Evolutionary conservation across 2,329 filamentous ascomycete species (phyloP).

Genomic region (Emmonsiellopsis sp.): DNA sequence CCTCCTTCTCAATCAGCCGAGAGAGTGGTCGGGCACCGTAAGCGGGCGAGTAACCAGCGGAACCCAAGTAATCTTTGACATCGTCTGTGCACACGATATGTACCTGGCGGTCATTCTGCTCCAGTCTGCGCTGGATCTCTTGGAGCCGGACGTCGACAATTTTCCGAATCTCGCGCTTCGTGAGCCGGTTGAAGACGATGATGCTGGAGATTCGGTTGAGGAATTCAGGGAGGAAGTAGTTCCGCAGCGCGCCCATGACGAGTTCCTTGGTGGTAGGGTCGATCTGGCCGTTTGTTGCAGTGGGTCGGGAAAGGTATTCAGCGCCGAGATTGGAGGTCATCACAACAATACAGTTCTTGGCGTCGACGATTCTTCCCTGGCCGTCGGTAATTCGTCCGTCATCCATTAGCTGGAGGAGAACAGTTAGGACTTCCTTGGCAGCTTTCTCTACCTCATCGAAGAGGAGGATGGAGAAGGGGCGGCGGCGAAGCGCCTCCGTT

Average conservation of each 20-base stretch:
- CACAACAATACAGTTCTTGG: constrained; percentile 96
- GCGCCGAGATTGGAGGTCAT: constrained; percentile 98
- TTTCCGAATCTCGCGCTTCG: constrained; percentile 77
- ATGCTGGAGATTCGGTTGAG: constrained; percentile 93
- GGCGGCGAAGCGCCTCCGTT: constrained; percentile 85
- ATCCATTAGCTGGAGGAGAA: constrained; percentile 98
- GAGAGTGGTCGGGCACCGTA: constrained; percentile 87
- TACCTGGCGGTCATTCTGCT: constrained; percentile 76
- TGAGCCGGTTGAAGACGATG: constrained; percentile 97
- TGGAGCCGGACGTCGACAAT: constrained; percentile 84
- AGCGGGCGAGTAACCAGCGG: constrained; percentile 84
- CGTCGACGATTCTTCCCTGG: constrained; percentile 89
- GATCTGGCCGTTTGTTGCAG: constrained; percentile 70
- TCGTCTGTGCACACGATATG: constrained; percentile 71
- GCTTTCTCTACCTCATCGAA: constrained; percentile 99
- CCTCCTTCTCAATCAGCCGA: constrained; percentile 91
- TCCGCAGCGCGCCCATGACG: constrained; percentile 81
- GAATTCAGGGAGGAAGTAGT: constrained; percentile 97
- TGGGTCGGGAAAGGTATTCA: constrained; percentile 77
- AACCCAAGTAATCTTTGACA: constrained; percentile 87
- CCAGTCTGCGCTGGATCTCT: constrained; percentile 89
- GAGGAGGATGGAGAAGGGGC: constrained; percentile 93
- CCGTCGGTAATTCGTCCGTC: constrained; percentile 97
- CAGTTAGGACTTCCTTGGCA: constrained; percentile 92
- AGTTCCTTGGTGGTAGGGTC: constrained; percentile 78